Evolutionary conservation across 495 filamentous ascomycete species (phyloP).

Genomic region (Cladorrhinum samala): DNA sequence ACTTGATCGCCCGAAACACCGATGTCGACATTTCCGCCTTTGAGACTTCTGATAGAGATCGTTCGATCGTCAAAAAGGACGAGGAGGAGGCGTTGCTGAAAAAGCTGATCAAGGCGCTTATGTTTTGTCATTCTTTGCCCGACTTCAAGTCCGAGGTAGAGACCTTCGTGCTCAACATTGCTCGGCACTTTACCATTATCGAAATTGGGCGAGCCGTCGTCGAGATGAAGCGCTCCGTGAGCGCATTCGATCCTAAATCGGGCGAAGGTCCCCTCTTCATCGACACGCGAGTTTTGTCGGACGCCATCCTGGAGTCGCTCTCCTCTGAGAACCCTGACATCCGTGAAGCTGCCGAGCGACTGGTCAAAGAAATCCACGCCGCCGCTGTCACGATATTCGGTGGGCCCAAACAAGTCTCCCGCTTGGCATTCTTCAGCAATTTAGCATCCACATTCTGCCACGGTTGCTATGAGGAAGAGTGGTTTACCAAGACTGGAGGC

Average conservation of each 20-base stretch:
- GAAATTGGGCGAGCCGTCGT: constrained; percentile 77
- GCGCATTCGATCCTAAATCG: constrained; percentile 72
- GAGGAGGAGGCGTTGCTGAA: constrained; percentile 74
- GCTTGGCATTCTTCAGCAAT: constrained; percentile 75
- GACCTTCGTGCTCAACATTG: constrained; percentile 68
- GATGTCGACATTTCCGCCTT: constrained; percentile 56
- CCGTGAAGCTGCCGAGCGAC: constrained; percentile 74
- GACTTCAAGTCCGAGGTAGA: constrained; percentile 70
- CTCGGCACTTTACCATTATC: constrained; percentile 84
- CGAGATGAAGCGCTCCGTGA: constrained; percentile 62
- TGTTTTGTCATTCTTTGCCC: constrained; percentile 76
- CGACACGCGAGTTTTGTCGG: constrained; percentile 77
- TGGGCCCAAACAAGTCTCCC: constrained; percentile 56
- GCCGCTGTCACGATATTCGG: constrained; percentile 79
- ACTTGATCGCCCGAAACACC: constrained; percentile 64
- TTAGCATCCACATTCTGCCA: constrained; percentile 80
- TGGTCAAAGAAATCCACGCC: constrained; percentile 69
- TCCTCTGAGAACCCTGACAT: constrained; percentile 74
- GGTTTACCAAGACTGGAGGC: constrained; percentile 93
- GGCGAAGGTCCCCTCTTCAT: constrained; percentile 83
- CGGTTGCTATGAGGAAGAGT: constrained; percentile 92
- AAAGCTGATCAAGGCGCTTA: constrained; percentile 79
- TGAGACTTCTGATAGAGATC: constrained; percentile 66
- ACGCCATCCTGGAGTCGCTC: constrained; percentile 80
- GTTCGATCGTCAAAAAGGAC: constrained; percentile 79